These are phyloP conservation scores for Diaporthe sp. DNA, from an alignment of 2,329 filamentous ascomycete species.

Conservation along the genomic window DNA sequence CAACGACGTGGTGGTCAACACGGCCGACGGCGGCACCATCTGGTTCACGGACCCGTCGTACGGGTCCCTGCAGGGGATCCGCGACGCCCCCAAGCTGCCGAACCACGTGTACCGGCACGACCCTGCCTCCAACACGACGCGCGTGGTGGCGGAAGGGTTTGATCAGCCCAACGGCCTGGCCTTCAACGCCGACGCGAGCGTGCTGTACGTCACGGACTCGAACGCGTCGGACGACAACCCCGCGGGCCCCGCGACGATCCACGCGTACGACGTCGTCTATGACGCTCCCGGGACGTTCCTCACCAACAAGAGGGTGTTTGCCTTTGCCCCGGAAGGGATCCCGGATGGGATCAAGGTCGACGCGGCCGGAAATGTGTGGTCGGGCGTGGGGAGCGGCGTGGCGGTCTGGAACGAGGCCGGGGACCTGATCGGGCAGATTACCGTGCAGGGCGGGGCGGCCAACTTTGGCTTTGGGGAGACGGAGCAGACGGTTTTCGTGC, in stretches of 20 bases:
- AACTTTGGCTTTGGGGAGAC: slow-evolving; percentile 39
- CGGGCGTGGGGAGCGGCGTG: slow-evolving; percentile 34
- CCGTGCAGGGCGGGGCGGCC: slow-evolving; percentile 29
- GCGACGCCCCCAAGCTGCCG: slow-evolving; percentile 58
- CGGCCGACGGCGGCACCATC: slow-evolving; percentile 53
- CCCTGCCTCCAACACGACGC: slow-evolving; percentile 53
- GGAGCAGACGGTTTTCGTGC: slow-evolving; percentile 36
- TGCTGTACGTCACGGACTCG: slow-evolving; percentile 57
- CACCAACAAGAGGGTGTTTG: slow-evolving; percentile 38
- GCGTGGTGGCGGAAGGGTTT: slow-evolving; percentile 63
- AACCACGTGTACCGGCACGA: slow-evolving; percentile 64
- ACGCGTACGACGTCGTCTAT: slow-evolving; percentile 33
- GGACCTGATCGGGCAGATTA: slow-evolving; percentile 35
- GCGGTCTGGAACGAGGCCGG: slow-evolving; percentile 39
- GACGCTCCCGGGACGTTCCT: slow-evolving; percentile 28
- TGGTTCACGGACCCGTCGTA: slow-evolving; percentile 67
- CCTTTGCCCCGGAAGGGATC: slow-evolving; percentile 36
- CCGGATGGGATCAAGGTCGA: slow-evolving; percentile 40
- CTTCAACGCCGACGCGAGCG: slow-evolving; percentile 59
- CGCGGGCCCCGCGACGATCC: slow-evolving; percentile 34
- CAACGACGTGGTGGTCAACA: slow-evolving; percentile 61
- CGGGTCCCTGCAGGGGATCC: slow-evolving; percentile 61
- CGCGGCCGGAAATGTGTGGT: slow-evolving; percentile 38
- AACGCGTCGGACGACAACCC: slow-evolving; percentile 10
- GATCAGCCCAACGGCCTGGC: slow-evolving; percentile 60